phyloP scores from a whole-genome alignment of 805 yeast genomes.

The Barnettozyma californica region DNA sequence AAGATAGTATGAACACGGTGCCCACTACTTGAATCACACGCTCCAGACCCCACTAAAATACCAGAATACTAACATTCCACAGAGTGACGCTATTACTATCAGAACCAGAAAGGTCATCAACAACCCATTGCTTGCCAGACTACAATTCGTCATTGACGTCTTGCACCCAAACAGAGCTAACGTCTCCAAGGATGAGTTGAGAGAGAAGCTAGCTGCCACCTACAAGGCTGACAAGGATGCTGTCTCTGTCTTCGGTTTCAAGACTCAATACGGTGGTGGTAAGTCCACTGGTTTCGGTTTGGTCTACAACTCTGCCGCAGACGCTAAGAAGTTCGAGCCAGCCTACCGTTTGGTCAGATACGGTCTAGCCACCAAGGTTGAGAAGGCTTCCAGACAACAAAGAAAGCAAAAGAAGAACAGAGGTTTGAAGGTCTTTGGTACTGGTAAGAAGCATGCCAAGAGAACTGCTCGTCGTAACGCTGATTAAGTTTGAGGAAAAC shows the following conservation, averaged over 20 bases:
- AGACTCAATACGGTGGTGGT: conserved; percentile 99
- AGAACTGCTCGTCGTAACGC: conserved; percentile 85
- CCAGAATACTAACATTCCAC: conserved; percentile 21
- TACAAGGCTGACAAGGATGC: conserved; percentile 92
- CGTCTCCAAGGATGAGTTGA: conserved; percentile 98
- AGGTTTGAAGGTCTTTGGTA: conserved; percentile 98
- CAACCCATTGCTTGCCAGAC: conserved; percentile 98
- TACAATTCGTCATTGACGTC: conserved; percentile 99
- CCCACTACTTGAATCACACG: neutral
- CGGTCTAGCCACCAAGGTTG: conserved; percentile 94
- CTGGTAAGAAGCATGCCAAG: conserved; percentile 92
- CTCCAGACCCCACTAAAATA: neutral
- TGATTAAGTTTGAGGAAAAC: conserved; percentile 42
- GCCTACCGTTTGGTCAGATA: conserved; percentile 98
- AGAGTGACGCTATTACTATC: conserved; percentile 99
- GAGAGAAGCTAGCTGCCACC: conserved; percentile 83
- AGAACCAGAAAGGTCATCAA: conserved; percentile 98
- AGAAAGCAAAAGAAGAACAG: conserved; percentile 99
- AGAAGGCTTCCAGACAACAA: conserved; percentile 98
- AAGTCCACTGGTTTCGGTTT: conserved; percentile 99
- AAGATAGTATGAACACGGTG: neutral
- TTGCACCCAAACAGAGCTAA: conserved; percentile 99
- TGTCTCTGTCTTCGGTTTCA: conserved; percentile 97
- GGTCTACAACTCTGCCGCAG: conserved; percentile 96
- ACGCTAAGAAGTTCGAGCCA: conserved; percentile 98